Conservation (phyloP, 306 rosid genomes). For the Prunus mira region DNA sequence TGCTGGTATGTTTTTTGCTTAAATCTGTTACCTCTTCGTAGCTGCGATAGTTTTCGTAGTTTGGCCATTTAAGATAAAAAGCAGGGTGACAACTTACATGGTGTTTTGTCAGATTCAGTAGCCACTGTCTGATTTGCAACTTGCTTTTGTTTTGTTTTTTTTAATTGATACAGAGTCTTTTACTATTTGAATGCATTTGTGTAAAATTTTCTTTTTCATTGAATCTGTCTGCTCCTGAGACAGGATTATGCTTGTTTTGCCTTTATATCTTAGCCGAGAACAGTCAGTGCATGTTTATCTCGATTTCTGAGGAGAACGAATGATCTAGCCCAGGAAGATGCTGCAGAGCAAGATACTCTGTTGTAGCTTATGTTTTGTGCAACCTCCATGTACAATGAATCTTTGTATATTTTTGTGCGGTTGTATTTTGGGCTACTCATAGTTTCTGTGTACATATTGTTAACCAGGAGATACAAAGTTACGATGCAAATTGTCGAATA, state of each 20-base stretch:
- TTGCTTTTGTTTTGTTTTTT: not conserved
- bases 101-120: not conserved
- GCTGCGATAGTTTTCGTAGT: not conserved
- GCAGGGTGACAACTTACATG: not conserved
- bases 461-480: not conserved
- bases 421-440: not conserved
- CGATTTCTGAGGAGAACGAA: slow-evolving; percentile 54
- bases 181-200: not conserved
- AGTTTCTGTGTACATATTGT: not conserved
- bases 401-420: not conserved
- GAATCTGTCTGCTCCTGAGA: not conserved
- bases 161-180: not conserved
- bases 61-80: not conserved
- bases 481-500: not conserved
- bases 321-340: slow-evolving; percentile 37
- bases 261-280: slow-evolving; percentile 64
- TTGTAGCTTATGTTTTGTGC: slow-evolving; percentile 37
- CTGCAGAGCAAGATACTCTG: slow-evolving; percentile 42
- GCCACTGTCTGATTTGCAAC: not conserved
- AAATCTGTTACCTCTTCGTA: not conserved
- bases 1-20: slow-evolving; percentile 51
- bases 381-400: not conserved
- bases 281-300: slow-evolving; percentile 45
- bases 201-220: not conserved
- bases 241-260: slow-evolving; percentile 91